Evolutionary conservation across 495 filamentous ascomycete species (phyloP), one percentile per base, ranked within the genome.

Genomic region (Amphirosellinia nigrospora): DNA sequence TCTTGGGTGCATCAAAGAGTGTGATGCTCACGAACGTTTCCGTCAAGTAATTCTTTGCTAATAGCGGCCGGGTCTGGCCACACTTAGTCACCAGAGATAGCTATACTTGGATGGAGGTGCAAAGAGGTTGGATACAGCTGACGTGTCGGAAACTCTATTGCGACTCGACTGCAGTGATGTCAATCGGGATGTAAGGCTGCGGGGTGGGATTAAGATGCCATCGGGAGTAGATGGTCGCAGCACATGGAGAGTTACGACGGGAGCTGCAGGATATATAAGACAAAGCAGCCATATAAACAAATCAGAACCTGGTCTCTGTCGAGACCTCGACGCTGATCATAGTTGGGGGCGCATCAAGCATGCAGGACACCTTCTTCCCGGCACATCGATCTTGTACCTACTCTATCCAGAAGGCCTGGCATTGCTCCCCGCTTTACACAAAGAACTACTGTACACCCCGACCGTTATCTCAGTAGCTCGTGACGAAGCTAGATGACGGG

Each of bases 11-110:
- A 60, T 26, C 36, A 32, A 43, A 60, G 50, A 39, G 36, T 11
- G 23, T 68, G 53, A 56, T 43, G 53, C 56, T 15, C 67, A 68
- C 53, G n/a, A 61, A 39, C 23, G 43, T 73, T 64, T 56, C 52
- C 23, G 64, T 77, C 70, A 71, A 70, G 75, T 77, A 71, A 73
- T 71, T 58, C 13, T 74, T 68, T 66, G 73, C 70, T 70, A 74
- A 71, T 72, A 59, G 39, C 3, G 68, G 74, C 36, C 19, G 32
- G 46, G 66, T 41, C 46, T 70, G 39, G 55, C 10, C 34, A 36
- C 32, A 62, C 64, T 55, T 56, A 43, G 32, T 64, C 46, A 69
- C 68, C 60, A 4, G 23, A 26, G 8, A 63, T 15, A 59, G 32
- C 21, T 56, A n/a, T 32, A 19, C 23, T 60, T 30, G 59, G 64